Base-by-base conservation (phyloP, 2,329 filamentous ascomycete genomes). In the Hypoxylon sp. region DNA sequence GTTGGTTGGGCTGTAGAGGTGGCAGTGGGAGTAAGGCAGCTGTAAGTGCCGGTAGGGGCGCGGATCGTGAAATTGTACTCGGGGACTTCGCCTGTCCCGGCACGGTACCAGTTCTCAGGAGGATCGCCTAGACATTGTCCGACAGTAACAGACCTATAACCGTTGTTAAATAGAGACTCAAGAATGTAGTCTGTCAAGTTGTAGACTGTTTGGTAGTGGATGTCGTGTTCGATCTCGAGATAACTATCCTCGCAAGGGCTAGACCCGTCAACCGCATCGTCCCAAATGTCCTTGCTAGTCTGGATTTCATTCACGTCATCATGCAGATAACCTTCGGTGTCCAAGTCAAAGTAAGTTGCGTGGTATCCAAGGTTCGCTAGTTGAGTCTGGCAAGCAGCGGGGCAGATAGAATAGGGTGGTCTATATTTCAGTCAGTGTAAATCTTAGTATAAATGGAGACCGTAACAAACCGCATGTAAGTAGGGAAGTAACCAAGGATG, bases 101-200 rank as follows among this genome's bases (percentile, higher is more conserved):
- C 60, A 25, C 80, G 77, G 64, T 84, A 84, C 81, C 80, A 84
- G 61, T 77, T 74, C 37, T 69, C 70, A 2, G 61, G 56, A 11
- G 78, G 69, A 55, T 84, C 79, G 11, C 76, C 73, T 9, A 84
- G 69, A 60, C 81, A 84, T 58, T 82, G 73, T 3, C 80, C 81
- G 4, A 83, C 77, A 3, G 80, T 80, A 25, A 82, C 80, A 44
- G 74, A 73, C 32, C 63, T 61, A 52, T 73, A 75, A 1, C 78
- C 78, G 23, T 73, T 67, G 4, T 59, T 59, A 38, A 71, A 69
- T 8, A 82, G 69, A 16, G 70, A 70, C 13, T 65, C 61, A 19
- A 78, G 63, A 42, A 78, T 68, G 61, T 75, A 76, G 15, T 73
- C 70, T 7, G 74, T 77, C 29, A 80, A 67, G 53, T 77, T 76